Evolutionary conservation across 306 rosid species (phyloP), one percentile per base, ranked within the genome.

Genomic region (Pyrus bretschneideri): DNA sequence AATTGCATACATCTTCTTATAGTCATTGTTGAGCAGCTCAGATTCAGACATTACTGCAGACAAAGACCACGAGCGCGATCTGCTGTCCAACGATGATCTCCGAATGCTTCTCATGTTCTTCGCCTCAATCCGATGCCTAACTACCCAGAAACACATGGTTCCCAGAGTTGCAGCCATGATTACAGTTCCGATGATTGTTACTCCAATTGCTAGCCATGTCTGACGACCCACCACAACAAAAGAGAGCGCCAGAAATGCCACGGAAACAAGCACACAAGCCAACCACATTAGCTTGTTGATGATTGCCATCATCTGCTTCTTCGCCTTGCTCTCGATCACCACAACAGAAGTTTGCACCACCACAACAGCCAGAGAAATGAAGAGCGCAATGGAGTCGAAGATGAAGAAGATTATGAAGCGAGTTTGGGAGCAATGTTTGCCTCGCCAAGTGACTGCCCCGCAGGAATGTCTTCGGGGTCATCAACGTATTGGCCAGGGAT

Each of bases 221-320:
- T 89, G 88, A 9, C 86, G 83, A 1, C 99, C 99, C 29, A 96
- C 99, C 22, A 96, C 99, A 3, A 96, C 86, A 72, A 96, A 96
- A 7, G 98, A 83, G 79, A 96, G 76, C 3, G 99, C 98, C 86
- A 96, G 81, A 60, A 91, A 96, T 1, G 99, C 96, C 70, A 91
- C 96, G 0, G 99, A 89, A 22, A 96, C 17, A 33, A 92, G 90
- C 29, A 88, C 96, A 70, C 99, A 96, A 55, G 98, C 98, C 55
- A 96, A 45, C 99, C 99, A 96, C 99, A 96, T 92, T 1, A 96
- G 88, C 90, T 96, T 96, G 93, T 96, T 96, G 15, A 96, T 96
- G 19, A 96, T 77, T 1, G 98, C 94, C 97, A 93, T 93, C 99
- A 96, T 89, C 68, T 96, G 99, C 92, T 91, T 96, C 96, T 96